phyloP scores from a whole-genome alignment of 2,329 filamentous ascomycete species.

The Aspergillus udagawae region DNA sequence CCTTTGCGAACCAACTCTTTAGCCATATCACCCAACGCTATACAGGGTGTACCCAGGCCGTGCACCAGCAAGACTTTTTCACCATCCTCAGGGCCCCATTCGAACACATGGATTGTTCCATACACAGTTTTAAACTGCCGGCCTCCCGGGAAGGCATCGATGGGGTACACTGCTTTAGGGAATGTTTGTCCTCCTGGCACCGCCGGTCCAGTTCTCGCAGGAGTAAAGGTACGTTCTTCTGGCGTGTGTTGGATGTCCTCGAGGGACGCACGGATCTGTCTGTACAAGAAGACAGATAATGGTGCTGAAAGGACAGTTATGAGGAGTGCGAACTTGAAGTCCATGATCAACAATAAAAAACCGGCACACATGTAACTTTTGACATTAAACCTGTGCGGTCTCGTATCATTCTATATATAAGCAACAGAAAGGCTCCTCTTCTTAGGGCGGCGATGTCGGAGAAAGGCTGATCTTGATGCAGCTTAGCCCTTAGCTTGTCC shows the following conservation, averaged over 20 bases:
- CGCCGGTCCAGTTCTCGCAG: background rate
- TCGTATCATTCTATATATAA: background rate
- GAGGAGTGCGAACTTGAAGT: background rate
- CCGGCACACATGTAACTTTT: background rate
- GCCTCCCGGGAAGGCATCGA: constrained; percentile 1
- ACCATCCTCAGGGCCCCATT: constrained; percentile 5
- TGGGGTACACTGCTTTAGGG: background rate
- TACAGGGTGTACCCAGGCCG: background rate
- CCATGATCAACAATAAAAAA: background rate
- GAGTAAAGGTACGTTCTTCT: background rate
- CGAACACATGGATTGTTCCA: constrained; percentile 2
- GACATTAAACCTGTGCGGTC: background rate
- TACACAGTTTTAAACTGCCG: background rate
- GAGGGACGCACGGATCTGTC: background rate
- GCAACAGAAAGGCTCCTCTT: background rate
- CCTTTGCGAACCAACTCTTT: background rate
- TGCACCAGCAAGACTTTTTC: constrained; percentile 2
- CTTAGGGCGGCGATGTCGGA: background rate
- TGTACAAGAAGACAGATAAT: background rate
- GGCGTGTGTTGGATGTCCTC: background rate
- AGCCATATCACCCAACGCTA: constrained; percentile 2
- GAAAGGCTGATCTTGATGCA: background rate
- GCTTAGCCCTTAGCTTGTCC: background rate
- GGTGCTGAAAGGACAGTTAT: background rate
- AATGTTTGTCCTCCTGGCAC: background rate